phyloP scores from a whole-genome alignment of 345 rosid species.

The Populus tremula region DNA sequence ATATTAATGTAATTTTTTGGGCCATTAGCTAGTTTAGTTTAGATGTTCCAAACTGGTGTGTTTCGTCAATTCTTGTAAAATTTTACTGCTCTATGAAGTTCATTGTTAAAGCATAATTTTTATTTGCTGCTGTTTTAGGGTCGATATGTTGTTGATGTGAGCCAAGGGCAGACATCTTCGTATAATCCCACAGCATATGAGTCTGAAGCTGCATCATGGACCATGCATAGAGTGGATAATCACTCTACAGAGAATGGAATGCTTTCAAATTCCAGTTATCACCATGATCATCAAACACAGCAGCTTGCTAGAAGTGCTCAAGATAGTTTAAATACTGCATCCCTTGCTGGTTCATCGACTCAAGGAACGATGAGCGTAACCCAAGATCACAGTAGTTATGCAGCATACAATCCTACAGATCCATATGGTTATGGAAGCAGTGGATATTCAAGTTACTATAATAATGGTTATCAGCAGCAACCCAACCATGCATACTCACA shows the following conservation, averaged over 20 bases:
- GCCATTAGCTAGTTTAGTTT: not conserved
- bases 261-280: conserved; percentile 44
- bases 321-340: conserved; percentile 45
- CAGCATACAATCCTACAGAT: conserved; percentile 58
- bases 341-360: conserved; percentile 57
- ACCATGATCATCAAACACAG: conserved; percentile 54
- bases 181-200: conserved; percentile 18
- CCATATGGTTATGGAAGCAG: conserved; percentile 68
- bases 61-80: conserved; percentile 5
- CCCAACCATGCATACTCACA: conserved; percentile 35
- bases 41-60: not conserved
- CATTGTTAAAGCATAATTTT: not conserved
- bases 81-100: not conserved
- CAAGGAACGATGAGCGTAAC: conserved; percentile 50
- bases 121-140: conserved; percentile 32
- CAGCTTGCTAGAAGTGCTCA: conserved; percentile 40
- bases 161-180: conserved; percentile 54
- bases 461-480: conserved; percentile 75
- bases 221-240: conserved; percentile 48
- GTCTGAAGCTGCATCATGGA: conserved; percentile 50
- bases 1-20: not conserved
- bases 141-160: conserved; percentile 57
- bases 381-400: conserved; percentile 66
- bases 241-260: conserved; percentile 52
- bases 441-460: conserved; percentile 75